Conservation (phyloP, 371 early-diverging fungal species). For the Mucor mucedo region DNA sequence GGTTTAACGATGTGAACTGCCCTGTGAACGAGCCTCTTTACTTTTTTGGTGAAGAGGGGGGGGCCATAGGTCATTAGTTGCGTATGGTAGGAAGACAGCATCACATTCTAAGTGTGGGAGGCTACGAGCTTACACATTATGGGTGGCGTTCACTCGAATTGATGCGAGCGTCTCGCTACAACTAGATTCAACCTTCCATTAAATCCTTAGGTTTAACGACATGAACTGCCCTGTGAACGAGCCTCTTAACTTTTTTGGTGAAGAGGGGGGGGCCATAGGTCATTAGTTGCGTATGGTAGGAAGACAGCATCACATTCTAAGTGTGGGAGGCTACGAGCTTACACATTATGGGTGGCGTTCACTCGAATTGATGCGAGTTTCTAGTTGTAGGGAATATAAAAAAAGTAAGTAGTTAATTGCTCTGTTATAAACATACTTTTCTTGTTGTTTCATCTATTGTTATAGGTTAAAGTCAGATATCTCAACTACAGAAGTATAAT, state of each 20-base stretch:
- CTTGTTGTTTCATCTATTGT: neutral
- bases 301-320: conserved; percentile 23
- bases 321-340: conserved; percentile 20
- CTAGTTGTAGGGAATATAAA: conserved; percentile 22
- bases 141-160: conserved; percentile 22
- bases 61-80: conserved; percentile 14
- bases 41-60: conserved; percentile 15
- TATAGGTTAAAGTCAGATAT: neutral
- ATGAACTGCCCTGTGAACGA: no score
- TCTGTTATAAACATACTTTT: neutral
- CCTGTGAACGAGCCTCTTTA: conserved; percentile 20
- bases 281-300: conserved; percentile 13
- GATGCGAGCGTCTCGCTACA: no score
- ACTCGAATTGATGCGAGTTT: conserved; percentile 17
- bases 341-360: conserved; percentile 22
- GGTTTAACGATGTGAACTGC: conserved; percentile 17
- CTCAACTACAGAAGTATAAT: no score
- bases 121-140: conserved; percentile 19
- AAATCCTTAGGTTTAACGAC: no score
- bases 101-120: conserved; percentile 20
- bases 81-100: conserved; percentile 19
- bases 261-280: conserved; percentile 16
- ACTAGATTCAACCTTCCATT: no score
- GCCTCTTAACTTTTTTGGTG: conserved; percentile 18
- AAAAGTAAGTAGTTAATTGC: conserved; percentile 19